Percentiles rank a stretch among this genome's conserved stretches.
phyloP scores from a whole-genome alignment of 495 filamentous ascomycete species.

The Xylaria scruposa region DNA sequence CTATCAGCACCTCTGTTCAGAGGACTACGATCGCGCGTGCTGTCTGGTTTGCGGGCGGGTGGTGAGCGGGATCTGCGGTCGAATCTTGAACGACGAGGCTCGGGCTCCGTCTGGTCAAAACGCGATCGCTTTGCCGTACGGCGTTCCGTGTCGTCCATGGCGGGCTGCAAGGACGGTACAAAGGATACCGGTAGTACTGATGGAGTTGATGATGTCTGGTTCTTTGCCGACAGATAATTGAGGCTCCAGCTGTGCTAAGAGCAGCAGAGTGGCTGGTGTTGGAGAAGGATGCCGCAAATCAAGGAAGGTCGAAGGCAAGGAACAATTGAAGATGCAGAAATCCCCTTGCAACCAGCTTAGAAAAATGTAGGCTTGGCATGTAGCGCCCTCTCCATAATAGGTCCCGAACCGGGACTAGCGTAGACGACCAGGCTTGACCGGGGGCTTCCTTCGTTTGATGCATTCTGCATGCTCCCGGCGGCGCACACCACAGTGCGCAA shows the following conservation, averaged over 20 bases:
- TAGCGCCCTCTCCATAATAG: background rate
- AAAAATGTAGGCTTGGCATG: slow-evolving; percentile 26
- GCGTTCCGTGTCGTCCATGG: slow-evolving; percentile 81
- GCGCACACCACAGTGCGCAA: background rate
- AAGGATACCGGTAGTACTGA: background rate
- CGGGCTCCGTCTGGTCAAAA: slow-evolving; percentile 87
- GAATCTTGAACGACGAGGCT: slow-evolving; percentile 77
- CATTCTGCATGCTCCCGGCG: slow-evolving; percentile 1
- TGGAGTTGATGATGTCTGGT: background rate
- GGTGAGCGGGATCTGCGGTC: slow-evolving; percentile 89
- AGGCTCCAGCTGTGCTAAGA: background rate
- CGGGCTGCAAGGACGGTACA: background rate
- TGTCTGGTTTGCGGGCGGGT: slow-evolving; percentile 60
- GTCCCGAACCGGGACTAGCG: slow-evolving; percentile 15
- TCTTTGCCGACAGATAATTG: background rate
- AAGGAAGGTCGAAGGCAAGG: background rate
- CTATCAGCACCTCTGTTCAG: slow-evolving; percentile 64
- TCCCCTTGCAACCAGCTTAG: slow-evolving; percentile 15
- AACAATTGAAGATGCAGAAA: slow-evolving; percentile 16
- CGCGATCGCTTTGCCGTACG: slow-evolving; percentile 82
- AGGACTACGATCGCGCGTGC: slow-evolving; percentile 81
- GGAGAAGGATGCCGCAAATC: slow-evolving; percentile 8
- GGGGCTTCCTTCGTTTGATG: background rate
- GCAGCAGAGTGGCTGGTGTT: slow-evolving; percentile 9
- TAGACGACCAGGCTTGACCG: background rate